Evolutionary conservation across 495 filamentous ascomycete genomes (phyloP).

Genomic region (Penicillium desertorum): DNA sequence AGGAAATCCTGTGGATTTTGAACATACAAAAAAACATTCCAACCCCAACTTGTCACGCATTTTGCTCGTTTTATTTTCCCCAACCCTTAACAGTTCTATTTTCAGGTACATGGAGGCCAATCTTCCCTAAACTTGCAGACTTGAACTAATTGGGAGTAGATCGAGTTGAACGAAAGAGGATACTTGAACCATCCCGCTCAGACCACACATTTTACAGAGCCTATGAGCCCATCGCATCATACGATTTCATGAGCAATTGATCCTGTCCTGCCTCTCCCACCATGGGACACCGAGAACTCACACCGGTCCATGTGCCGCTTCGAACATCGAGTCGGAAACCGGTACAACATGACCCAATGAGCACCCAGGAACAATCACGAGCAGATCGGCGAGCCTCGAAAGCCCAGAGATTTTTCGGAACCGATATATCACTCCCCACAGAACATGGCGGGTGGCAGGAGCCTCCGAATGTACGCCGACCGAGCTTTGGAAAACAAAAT

Average conservation of each 20-base stretch:
- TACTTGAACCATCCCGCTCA: conserved; percentile 6
- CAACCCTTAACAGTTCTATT: background rate
- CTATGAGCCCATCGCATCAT: conserved; percentile 1
- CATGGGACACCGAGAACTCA: conserved; percentile 23
- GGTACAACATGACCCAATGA: conserved; percentile 19
- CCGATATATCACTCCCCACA: conserved; percentile 31
- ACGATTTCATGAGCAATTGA: conserved; percentile 8
- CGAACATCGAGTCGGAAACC: conserved; percentile 35
- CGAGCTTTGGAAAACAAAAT: conserved; percentile 35
- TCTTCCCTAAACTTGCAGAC: background rate
- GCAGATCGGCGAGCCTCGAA: conserved; percentile 33
- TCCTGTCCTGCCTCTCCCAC: conserved; percentile 3
- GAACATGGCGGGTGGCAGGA: conserved; percentile 25
- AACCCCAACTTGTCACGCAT: conserved; percentile 1
- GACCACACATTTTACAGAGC: background rate
- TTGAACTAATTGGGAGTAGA: conserved; percentile 8
- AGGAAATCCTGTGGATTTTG: background rate
- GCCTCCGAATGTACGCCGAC: conserved; percentile 23
- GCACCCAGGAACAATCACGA: conserved; percentile 20
- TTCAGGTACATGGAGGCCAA: background rate
- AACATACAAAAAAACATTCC: conserved; percentile 17
- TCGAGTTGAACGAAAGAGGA: background rate
- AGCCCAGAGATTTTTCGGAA: conserved; percentile 42
- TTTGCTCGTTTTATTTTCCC: background rate
- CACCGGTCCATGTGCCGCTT: conserved; percentile 31